Base-by-base conservation (phyloP, 148 eudicot species). In the Pharnaceum exiguum region DNA sequence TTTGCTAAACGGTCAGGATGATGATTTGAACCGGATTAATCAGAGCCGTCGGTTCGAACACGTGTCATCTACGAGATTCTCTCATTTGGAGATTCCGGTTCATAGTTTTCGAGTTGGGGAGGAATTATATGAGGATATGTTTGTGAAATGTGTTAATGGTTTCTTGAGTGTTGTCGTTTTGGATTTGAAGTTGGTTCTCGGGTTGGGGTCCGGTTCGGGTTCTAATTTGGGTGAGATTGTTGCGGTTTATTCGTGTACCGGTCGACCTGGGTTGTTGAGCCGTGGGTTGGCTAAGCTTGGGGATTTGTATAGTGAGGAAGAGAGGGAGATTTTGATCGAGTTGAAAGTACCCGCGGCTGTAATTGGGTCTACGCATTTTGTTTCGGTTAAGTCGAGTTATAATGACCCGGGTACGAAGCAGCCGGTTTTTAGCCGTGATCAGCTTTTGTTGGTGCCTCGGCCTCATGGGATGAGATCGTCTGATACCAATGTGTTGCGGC, bases 391-490 rank as follows among this genome's bases (percentile, higher is more conserved):
- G 30, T 78, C 79, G 43, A 55, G 55, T 65, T 80, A 81, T 65
- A 79, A 60, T 51, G 95, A 89, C 53, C 82, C 95, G 18, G 73
- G 72, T 8, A 66, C 74, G 19, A 81, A 84, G 18, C 81, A 84
- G 4, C 33, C 61, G 2, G 68, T 78, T n/a, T 62, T 78, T 66
- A 75, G 84, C 3, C 71, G 68, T 5, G 89, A 86, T 25, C 82
- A 74, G 10, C 62, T 82, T 7, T 53, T 88, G 7, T 5, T 65
- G 8, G 75, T 93, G 0, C 95, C 96, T 0, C 75, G 86, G 0
- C 96, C 96, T 6, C 80, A 74, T 60, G 62, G 79, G 57, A 73
- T 83, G 55, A 68, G 89, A 51, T 88, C 96, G 1, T 74, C 90
- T 0, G 62, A 77, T 1, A 78, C 78, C 0, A 35, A 54, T 13